Evolutionary conservation across 352 stramenopile species (phyloP).

Genomic region (Pythium dissimile): DNA sequence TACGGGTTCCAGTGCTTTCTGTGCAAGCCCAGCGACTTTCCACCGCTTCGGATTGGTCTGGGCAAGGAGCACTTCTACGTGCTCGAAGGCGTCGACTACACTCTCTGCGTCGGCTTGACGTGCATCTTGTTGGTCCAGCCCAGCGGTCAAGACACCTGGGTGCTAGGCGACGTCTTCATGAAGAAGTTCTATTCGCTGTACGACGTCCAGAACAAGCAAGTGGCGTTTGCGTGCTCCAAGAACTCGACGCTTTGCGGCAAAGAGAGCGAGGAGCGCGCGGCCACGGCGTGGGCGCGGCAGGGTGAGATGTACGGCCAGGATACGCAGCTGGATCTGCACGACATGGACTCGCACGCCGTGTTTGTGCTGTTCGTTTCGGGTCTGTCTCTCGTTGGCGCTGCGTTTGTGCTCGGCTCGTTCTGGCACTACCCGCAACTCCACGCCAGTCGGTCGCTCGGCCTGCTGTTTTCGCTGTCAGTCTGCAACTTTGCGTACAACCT

Average conservation of each 20-base stretch:
- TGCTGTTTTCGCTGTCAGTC: slow-evolving; percentile 66
- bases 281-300: slow-evolving; percentile 5
- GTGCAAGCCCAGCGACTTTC: slow-evolving; percentile 62
- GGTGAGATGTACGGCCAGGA: slow-evolving; percentile 8
- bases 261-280: slow-evolving; percentile 24
- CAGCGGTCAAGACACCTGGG: slow-evolving; percentile 91
- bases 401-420: slow-evolving; percentile 66
- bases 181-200: slow-evolving; percentile 95
- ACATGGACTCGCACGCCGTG: slow-evolving; percentile 72
- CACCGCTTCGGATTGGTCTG: slow-evolving; percentile 57
- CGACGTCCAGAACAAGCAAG: slow-evolving; percentile 80
- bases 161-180: slow-evolving; percentile 96
- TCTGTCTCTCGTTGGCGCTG: slow-evolving; percentile 57
- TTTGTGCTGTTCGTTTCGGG: slow-evolving; percentile 71
- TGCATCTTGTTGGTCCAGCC: slow-evolving; percentile 76
- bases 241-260: slow-evolving; percentile 48
- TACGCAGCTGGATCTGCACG: slow-evolving; percentile 63
- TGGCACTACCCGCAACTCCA: slow-evolving; percentile 57
- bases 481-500: slow-evolving; percentile 60
- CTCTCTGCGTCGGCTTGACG: slow-evolving; percentile 71
- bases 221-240: slow-evolving; percentile 77
- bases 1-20: slow-evolving; percentile 84
- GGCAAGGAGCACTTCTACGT: slow-evolving; percentile 65
- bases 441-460: slow-evolving; percentile 43
- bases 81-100: slow-evolving; percentile 67